phyloP scores from a whole-genome alignment of 164 flowering plant genomes.

The Euptelea pleiosperma region DNA sequence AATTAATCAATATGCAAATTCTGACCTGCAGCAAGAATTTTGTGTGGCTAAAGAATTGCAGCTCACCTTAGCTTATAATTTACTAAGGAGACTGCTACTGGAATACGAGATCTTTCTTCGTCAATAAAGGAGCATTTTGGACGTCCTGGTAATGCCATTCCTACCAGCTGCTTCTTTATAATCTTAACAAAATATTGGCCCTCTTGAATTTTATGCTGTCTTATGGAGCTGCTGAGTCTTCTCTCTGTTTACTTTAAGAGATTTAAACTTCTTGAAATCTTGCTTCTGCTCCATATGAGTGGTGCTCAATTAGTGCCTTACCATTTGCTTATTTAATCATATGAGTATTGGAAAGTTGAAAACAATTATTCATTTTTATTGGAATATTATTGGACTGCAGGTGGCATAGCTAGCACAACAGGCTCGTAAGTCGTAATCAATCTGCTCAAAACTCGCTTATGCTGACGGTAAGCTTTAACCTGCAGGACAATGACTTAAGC shows the following conservation, averaged over 20 bases:
- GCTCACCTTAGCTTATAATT: slow-evolving; percentile 78
- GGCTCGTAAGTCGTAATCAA: slow-evolving; percentile 16
- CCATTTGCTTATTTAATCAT: not conserved
- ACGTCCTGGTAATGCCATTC: not conserved
- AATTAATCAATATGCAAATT: slow-evolving; percentile 1
- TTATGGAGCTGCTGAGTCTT: slow-evolving; percentile 85
- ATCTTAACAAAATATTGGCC: not conserved
- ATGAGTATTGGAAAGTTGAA: not conserved
- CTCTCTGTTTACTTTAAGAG: slow-evolving; percentile 62
- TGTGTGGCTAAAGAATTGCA: slow-evolving; percentile 88
- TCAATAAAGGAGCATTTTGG: slow-evolving; percentile 32
- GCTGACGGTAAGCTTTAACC: slow-evolving; percentile 84
- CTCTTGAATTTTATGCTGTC: slow-evolving; percentile 79
- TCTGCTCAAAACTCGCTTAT: slow-evolving; percentile 40
- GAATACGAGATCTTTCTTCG: slow-evolving; percentile 45
- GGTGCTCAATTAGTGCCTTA: slow-evolving; percentile 5
- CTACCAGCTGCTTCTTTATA: not conserved
- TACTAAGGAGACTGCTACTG: slow-evolving; percentile 62
- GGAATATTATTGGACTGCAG: slow-evolving; percentile 37
- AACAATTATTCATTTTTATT: slow-evolving; percentile 7
- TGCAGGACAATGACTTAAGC: too few species aligned
- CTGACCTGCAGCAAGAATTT: slow-evolving; percentile 69
- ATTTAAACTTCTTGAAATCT: slow-evolving; percentile 55
- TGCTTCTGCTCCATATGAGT: slow-evolving; percentile 84
- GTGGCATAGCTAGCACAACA: slow-evolving; percentile 68